Evolutionary conservation across 1,284 basidiomycete species (phyloP), one percentile per base, ranked within the genome.

Genomic region (Stygiomarasmius scandens): DNA sequence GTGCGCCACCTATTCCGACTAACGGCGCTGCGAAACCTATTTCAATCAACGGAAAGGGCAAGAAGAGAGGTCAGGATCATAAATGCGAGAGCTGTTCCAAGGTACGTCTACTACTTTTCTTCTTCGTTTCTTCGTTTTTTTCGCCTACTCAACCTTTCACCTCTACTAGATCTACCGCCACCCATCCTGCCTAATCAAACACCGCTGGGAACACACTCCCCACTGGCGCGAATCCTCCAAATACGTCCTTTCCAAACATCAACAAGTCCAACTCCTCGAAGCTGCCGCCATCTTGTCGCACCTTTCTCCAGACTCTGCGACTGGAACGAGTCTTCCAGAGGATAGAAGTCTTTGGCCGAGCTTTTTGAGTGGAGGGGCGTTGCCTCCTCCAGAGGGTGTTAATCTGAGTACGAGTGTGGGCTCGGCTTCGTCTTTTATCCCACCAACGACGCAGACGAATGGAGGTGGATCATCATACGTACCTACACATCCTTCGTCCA

Each of bases 141-240:
- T 38, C 44, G 14, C 50, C 9, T 25, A 59, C 24, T 52, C 55
- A 55, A 57, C 50, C 66, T 63, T 66, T 57, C 12, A 32, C 46
- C 19, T 57, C 25, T 12, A 58, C 14, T 64, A 95, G 89, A 90
- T 96, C 55, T 97, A 97, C 73, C 88, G 94, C 49, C 95, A 98
- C 70, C 95, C 95, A 2, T 93, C 90, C 20, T 97, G 95, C 73
- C 80, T 98, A 51, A 92, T 96, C 76, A 98, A 98, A 75, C 95
- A 98, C 69, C 90, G 95, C 38, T 98, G 95, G 95, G 96, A 98
- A 71, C 95, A 98, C 69, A 94, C 92, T 25, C 93, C 93, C 36
- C 95, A 98, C 70, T 99, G 96, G 96, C 92, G 93, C 52, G 94
- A 96, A 74, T 93, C 95, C 0, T 94, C 92, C 65, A 96, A 96